Evolutionary conservation across 345 rosid genomes (phyloP).

Genomic region (Eucalyptus pauciflora): DNA sequence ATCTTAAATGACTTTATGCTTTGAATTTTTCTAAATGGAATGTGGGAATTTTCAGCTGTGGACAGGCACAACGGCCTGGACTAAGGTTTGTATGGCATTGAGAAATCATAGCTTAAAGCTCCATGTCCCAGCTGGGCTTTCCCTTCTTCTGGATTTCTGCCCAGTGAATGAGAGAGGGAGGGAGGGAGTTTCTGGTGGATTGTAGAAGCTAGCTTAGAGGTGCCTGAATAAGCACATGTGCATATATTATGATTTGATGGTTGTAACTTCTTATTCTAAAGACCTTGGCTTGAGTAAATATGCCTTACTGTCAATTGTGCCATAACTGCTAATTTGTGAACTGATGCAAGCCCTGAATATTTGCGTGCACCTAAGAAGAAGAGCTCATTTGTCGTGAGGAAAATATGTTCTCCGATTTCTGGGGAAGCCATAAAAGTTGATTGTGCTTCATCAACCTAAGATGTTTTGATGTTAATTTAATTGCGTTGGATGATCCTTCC

Average conservation of each 20-base stretch:
- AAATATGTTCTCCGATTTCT: neutral
- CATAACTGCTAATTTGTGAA: neutral
- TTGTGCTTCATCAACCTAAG: neutral
- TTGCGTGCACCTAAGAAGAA: neutral
- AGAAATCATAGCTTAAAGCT: neutral
- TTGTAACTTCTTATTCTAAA: neutral
- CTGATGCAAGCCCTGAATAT: neutral
- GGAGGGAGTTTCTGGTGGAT: neutral
- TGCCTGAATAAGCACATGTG: neutral
- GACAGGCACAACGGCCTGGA: neutral
- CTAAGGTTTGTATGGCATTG: neutral
- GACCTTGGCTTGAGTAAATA: neutral
- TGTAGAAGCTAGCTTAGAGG: neutral
- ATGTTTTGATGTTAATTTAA: neutral
- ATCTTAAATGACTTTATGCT: neutral
- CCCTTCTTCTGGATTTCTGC: neutral
- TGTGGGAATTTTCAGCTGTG: neutral
- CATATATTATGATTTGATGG: neutral
- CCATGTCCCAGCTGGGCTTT: neutral
- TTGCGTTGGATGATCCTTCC: neutral
- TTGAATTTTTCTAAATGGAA: neutral
- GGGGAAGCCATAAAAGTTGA: neutral
- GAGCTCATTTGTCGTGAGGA: neutral
- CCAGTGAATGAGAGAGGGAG: neutral
- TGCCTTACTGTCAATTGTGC: neutral